Conservation (phyloP, 2,329 filamentous ascomycete genomes). For the Malbranchea cinnamomea region DNA sequence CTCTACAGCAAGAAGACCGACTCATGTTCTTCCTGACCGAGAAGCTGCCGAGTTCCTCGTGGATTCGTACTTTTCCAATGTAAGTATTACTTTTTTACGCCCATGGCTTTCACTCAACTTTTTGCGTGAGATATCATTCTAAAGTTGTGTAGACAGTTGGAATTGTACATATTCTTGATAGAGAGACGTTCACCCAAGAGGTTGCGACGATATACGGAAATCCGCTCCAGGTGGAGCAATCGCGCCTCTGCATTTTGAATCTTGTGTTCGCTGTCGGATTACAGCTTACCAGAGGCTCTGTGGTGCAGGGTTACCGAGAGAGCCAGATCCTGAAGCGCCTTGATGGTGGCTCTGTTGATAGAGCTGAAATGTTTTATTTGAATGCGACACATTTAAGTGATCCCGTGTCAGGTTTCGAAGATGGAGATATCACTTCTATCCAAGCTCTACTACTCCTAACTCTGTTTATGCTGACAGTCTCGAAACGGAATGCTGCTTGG, state of each 20-base stretch:
- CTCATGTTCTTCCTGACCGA: conserved; percentile 41
- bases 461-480: conserved; percentile 46
- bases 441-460: conserved; percentile 50
- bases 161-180: conserved; percentile 45
- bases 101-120: background rate
- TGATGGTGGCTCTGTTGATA: conserved; percentile 32
- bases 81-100: conserved; percentile 18
- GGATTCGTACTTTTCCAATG: conserved; percentile 47
- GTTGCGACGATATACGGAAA: conserved; percentile 41
- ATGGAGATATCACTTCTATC: conserved; percentile 50
- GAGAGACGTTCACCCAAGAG: conserved; percentile 32
- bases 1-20: conserved; percentile 30
- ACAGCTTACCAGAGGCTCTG: conserved; percentile 20
- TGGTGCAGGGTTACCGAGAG: conserved; percentile 20
- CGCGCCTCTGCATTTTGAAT: conserved; percentile 45
- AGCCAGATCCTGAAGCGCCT: conserved; percentile 38
- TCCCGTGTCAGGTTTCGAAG: conserved; percentile 39
- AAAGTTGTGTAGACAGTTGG: conserved; percentile 49
- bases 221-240: conserved; percentile 35
- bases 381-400: conserved; percentile 41
- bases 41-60: conserved; percentile 40
- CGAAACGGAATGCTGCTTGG: conserved; percentile 49
- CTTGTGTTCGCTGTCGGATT: conserved; percentile 50
- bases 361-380: conserved; percentile 48
- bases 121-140: no score